These are phyloP conservation scores for Huiozyma naganishii DNA, from an alignment of 805 yeast species.

Conservation along the genomic window DNA sequence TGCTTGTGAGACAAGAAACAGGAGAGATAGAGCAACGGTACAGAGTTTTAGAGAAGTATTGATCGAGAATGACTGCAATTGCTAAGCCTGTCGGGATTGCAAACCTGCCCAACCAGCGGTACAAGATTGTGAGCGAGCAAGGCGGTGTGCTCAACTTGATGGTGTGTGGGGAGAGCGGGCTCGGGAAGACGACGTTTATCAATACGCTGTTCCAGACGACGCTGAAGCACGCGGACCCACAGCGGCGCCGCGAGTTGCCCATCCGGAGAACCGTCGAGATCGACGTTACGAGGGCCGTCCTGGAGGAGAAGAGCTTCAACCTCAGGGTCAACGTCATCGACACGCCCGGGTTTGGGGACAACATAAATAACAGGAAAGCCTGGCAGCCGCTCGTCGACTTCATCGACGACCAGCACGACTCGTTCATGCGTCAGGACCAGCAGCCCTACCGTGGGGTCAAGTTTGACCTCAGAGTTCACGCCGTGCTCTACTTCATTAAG, in stretches of 20 bases:
- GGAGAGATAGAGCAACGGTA: too few relatives aligned
- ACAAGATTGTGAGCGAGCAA: conserved; percentile 61
- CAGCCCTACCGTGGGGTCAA: conserved; percentile 64
- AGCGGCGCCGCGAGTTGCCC: conserved; percentile 34
- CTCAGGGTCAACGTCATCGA: conserved; percentile 74
- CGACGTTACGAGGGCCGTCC: conserved; percentile 65
- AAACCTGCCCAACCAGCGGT: conserved; percentile 66
- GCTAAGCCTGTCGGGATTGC: conserved; percentile 50
- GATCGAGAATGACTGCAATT: conserved; percentile 1
- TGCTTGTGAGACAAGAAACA: too few relatives aligned
- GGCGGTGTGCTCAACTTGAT: conserved; percentile 72
- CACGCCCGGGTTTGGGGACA: conserved; percentile 92
- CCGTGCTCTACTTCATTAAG: conserved; percentile 78
- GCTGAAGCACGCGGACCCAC: conserved; percentile 43
- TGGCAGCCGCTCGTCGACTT: conserved; percentile 85
- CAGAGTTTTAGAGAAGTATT: too few relatives aligned
- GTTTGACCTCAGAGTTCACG: conserved; percentile 83
- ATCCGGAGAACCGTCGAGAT: conserved; percentile 63
- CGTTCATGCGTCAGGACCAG: conserved; percentile 84
- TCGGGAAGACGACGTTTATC: conserved; percentile 86
- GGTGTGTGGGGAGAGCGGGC: conserved; percentile 87
- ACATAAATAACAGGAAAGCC: conserved; percentile 71
- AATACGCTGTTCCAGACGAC: conserved; percentile 75
- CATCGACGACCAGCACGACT: conserved; percentile 83
- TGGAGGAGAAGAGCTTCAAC: conserved; percentile 75